Percentiles rank a stretch among this genome's conserved stretches.
phyloP scores from a whole-genome alignment of 495 filamentous ascomycete species.

The Podospora anserina region DNA sequence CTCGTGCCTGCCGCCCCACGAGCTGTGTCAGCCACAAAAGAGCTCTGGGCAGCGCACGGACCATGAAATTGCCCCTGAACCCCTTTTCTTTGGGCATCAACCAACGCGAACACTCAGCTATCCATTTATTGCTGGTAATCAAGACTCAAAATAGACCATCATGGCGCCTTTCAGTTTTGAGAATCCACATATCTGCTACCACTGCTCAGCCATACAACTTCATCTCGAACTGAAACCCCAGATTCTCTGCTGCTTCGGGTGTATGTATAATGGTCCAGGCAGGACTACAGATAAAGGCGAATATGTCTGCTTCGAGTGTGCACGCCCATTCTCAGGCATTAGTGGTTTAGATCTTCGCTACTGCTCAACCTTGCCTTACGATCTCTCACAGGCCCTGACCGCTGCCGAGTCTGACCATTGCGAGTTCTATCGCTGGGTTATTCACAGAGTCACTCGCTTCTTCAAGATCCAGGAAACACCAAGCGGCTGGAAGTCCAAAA shows the following conservation, averaged over 20 bases:
- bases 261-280: neutral
- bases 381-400: neutral
- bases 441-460: neutral
- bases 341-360: neutral
- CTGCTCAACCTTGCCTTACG: neutral
- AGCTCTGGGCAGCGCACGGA: neutral
- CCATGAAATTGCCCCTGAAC: neutral
- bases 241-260: neutral
- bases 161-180: neutral
- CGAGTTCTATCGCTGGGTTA: neutral
- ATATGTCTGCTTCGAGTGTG: neutral
- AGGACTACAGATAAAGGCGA: neutral
- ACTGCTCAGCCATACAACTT: neutral
- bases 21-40: constrained; percentile 9
- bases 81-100: neutral
- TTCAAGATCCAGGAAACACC: neutral
- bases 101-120: no score
- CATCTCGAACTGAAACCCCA: neutral
- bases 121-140: no score
- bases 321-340: neutral
- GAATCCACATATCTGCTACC: neutral
- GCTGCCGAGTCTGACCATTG: neutral
- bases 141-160: no score
- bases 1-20: constrained; percentile 14
- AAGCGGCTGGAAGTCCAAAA: neutral